Conservation (phyloP, 306 rosid species). For the Benincasa hispida region DNA sequence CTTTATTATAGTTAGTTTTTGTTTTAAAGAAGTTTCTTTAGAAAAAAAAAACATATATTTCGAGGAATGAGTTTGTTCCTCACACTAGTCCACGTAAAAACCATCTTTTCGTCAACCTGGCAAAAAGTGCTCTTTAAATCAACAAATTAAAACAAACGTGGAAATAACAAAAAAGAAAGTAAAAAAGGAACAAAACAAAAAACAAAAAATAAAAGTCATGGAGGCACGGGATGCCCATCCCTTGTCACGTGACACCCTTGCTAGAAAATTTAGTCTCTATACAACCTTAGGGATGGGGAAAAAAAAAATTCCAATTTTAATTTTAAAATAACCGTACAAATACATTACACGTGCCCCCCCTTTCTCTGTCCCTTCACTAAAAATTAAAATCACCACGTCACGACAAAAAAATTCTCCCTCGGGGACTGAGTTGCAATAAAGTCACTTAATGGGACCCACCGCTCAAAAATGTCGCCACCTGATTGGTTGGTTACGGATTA, state of each 20-base stretch:
- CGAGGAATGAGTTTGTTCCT: too few species aligned
- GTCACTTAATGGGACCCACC: background rate
- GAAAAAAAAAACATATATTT: too few species aligned
- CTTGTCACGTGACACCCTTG: background rate
- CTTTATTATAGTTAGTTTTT: too few species aligned
- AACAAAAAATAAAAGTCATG: background rate
- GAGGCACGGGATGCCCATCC: background rate
- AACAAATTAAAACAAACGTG: background rate
- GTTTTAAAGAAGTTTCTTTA: too few species aligned
- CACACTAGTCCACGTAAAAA: too few species aligned
- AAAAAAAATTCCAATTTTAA: too few species aligned
- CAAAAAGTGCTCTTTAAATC: background rate
- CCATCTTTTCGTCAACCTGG: too few species aligned
- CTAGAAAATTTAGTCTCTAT: background rate
- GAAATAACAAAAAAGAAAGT: background rate
- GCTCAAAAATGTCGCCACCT: background rate
- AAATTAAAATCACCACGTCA: conserved; percentile 3
- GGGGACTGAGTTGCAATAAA: background rate
- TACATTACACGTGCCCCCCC: conserved; percentile 1
- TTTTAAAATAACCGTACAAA: background rate
- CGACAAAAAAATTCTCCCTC: background rate
- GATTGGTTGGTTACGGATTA: background rate
- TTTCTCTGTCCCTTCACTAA: background rate
- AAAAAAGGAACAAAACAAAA: background rate
- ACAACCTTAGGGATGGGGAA: background rate